Evolutionary conservation across 2,329 filamentous ascomycete species (phyloP), one percentile per base, ranked within the genome.

Genomic region (Diaporthe aspalathi): DNA sequence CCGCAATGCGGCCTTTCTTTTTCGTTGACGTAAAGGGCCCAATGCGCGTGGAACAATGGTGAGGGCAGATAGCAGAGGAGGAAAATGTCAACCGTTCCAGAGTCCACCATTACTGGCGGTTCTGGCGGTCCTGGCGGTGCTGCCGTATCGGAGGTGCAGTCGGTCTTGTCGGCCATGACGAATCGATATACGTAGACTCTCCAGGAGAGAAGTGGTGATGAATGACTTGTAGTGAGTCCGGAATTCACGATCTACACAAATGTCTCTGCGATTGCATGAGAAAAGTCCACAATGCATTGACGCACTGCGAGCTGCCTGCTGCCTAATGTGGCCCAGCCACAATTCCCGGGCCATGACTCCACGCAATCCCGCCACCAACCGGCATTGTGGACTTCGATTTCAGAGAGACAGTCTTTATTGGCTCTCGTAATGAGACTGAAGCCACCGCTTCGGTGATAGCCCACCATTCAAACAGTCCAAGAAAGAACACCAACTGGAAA

Each of bases 341-440:
- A n/a, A 32, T 27, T 32, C 24, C 3, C 20, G 40, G 9, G 14
- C 9, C 27, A 20, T 40, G 17, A 17, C 57, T 29, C 27, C 40
- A 17, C 12, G 0, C 11, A 27, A 32, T 9, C n/a, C 40, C 38
- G 5, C 35, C 35, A 38, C 35, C 35, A 53, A 29, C 3, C 2
- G 7, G 50, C 16, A 12, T 5, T 14, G 4, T 53, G 50, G 7
- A 53, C 5, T 20, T 32, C 5, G 14, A 16, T 38, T 24, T 56
- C 35, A 66, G 1, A 66, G 1, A 43, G 45, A 38, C 56, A 62
- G 9, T 80, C 65, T 54, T 81, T 8, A 38, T 38, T 9, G 35
- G 12, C n/a, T n/a, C n/a, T n/a, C n/a, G n/a, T n/a, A n/a, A n/a
- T n/a, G n/a, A n/a, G n/a, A n/a, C n/a, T n/a, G n/a, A n/a, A n/a